phyloP scores from a whole-genome alignment of 768 basidiomycete species.

The Austroboletus eburneus region DNA sequence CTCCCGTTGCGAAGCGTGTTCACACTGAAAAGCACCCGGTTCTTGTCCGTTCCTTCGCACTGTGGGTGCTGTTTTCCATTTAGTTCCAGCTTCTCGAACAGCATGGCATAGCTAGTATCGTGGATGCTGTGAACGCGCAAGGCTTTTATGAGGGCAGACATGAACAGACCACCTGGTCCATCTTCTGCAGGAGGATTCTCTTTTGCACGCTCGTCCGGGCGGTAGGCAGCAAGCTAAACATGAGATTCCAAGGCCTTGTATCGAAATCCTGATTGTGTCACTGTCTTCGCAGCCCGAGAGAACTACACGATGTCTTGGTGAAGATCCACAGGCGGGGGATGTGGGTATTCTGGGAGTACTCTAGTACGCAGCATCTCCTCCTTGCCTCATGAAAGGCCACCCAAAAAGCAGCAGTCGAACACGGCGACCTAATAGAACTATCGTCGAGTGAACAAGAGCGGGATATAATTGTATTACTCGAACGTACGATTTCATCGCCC shows the following conservation, averaged over 20 bases:
- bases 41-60: too few relatives aligned
- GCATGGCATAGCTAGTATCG: conserved; percentile 12
- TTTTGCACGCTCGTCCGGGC: conserved; percentile 9
- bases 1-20: conserved; percentile 5
- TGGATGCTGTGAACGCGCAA: conserved; percentile 6
- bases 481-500: conserved; percentile 18
- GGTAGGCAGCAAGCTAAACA: conserved; percentile 21
- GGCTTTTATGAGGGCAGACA: conserved; percentile 13
- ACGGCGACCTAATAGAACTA: conserved; percentile 8
- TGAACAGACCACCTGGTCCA: conserved; percentile 14
- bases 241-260: too few relatives aligned
- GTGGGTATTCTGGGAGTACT: too few relatives aligned
- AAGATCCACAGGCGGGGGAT: too few relatives aligned
- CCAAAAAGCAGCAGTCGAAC: conserved; percentile 21
- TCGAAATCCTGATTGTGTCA: conserved; percentile 6
- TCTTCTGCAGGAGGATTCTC: conserved; percentile 12
- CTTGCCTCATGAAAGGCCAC: conserved; percentile 12
- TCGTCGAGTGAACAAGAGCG: background rate
- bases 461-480: too few relatives aligned
- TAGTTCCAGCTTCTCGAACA: conserved; percentile 12
- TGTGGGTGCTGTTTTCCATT: too few relatives aligned
- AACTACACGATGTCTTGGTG: too few relatives aligned
- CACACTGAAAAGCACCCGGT: too few relatives aligned
- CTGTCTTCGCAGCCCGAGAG: conserved; percentile 10
- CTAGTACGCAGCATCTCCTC: background rate